phyloP scores from a whole-genome alignment of 129 eudicot species.

The Pittosporum tobira region DNA sequence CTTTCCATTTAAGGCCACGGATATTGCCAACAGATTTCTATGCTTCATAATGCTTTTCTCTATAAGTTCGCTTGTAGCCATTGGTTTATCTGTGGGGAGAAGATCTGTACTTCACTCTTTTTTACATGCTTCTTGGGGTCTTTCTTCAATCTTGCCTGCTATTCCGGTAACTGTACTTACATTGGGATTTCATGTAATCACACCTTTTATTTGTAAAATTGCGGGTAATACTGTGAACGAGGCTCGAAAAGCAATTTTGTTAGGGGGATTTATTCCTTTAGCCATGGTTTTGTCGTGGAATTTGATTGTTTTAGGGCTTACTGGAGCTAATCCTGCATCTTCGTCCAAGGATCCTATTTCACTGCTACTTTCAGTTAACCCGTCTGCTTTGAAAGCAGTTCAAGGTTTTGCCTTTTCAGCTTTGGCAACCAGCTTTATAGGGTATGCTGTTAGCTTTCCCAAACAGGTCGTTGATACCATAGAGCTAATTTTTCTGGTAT shows the following conservation, averaged over 20 bases:
- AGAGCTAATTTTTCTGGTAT: conserved; percentile 16
- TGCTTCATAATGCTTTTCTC: conserved; percentile 28
- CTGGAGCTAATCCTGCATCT: conserved; percentile 13
- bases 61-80: conserved; percentile 25
- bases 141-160: conserved; percentile 32
- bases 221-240: conserved; percentile 25
- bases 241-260: conserved; percentile 29
- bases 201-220: conserved; percentile 34
- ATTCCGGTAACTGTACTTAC: conserved; percentile 43
- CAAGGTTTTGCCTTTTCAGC: conserved; percentile 42
- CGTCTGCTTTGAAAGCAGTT: conserved; percentile 35
- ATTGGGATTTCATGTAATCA: conserved; percentile 40
- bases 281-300: conserved; percentile 39
- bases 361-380: conserved; percentile 26
- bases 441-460: conserved; percentile 39
- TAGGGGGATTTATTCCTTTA: conserved; percentile 35
- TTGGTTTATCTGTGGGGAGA: conserved; percentile 30
- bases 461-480: conserved; percentile 34
- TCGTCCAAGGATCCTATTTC: conserved; percentile 27
- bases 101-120: conserved; percentile 21
- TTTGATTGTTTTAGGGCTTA: conserved; percentile 34
- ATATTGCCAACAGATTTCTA: conserved; percentile 27
- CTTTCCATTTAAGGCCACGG: conserved; percentile 26
- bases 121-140: conserved; percentile 21
- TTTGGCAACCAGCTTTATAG: conserved; percentile 39